Evolutionary conservation across 257 asterid species (phyloP).

Genomic region (Gentiana dahurica): DNA sequence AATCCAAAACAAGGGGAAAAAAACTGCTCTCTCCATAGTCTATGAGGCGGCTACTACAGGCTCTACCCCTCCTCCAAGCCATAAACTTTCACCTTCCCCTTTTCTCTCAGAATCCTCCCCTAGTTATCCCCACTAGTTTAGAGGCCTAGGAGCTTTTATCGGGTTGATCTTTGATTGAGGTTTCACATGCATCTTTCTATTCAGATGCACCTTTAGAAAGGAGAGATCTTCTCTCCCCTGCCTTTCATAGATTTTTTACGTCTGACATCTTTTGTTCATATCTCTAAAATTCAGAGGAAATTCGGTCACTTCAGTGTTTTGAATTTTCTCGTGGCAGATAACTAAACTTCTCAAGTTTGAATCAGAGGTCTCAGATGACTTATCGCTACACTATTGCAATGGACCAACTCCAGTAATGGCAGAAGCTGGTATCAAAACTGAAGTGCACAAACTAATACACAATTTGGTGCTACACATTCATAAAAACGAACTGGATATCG

Average conservation of each 20-base stretch:
- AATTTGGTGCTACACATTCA: constrained; percentile 73
- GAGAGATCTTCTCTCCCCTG: no score
- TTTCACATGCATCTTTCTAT: no score
- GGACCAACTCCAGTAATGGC: constrained; percentile 63
- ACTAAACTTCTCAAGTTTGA: constrained; percentile 52
- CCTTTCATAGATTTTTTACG: neutral
- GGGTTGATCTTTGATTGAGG: no score
- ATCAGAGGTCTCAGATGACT: constrained; percentile 22
- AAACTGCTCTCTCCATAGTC: no score
- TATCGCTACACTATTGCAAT: constrained; percentile 56
- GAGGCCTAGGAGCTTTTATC: no score
- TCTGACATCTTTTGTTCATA: neutral
- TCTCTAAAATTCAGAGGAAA: neutral
- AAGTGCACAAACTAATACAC: constrained; percentile 75
- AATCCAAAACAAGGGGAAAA: no score
- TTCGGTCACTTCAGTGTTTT: constrained; percentile 4
- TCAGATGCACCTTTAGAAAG: no score
- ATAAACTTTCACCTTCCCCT: no score
- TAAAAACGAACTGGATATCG: constrained; percentile 82
- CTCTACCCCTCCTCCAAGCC: no score
- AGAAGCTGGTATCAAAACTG: constrained; percentile 44
- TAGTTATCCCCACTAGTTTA: no score
- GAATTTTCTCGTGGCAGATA: constrained; percentile 35
- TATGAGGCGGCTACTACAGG: no score
- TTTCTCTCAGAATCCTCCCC: no score